Evolutionary conservation across 2,329 filamentous ascomycete species (phyloP).

Genomic region (Cladosporium sp.): DNA sequence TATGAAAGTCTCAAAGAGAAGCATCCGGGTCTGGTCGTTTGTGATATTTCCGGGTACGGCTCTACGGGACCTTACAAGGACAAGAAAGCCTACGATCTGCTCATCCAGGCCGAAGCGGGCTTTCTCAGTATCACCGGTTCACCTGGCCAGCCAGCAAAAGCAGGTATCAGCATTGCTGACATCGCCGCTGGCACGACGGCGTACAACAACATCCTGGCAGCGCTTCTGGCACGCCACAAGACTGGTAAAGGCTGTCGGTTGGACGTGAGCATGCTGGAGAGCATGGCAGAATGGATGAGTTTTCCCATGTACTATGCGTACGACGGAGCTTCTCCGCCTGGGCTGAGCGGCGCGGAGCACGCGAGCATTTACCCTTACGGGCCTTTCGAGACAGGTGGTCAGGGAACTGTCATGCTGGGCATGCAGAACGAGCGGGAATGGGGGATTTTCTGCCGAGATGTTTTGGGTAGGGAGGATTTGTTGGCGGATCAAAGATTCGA

Average conservation of each 20-base stretch:
- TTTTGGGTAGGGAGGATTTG: constrained; percentile 39
- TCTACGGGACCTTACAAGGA: constrained; percentile 48
- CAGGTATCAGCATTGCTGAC: constrained; percentile 52
- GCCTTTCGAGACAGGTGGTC: constrained; percentile 45
- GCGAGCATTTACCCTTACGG: constrained; percentile 52
- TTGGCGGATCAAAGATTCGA: constrained; percentile 36
- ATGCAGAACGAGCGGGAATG: constrained; percentile 54
- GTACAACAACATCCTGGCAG: constrained; percentile 48
- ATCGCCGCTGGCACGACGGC: constrained; percentile 52
- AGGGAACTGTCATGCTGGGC: constrained; percentile 47
- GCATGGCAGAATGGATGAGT: constrained; percentile 54
- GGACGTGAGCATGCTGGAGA: constrained; percentile 53
- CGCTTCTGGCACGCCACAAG: constrained; percentile 41
- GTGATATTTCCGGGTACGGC: constrained; percentile 52
- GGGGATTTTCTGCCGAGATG: constrained; percentile 42
- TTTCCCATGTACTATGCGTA: constrained; percentile 48
- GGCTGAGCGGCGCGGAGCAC: constrained; percentile 46
- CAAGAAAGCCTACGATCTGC: constrained; percentile 53
- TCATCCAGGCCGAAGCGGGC: constrained; percentile 52
- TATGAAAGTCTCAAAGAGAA: constrained; percentile 39
- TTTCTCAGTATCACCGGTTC: constrained; percentile 49
- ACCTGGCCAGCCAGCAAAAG: constrained; percentile 43
- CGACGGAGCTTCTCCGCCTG: constrained; percentile 38
- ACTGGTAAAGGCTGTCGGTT: constrained; percentile 45
- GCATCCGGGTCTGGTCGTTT: constrained; percentile 48